phyloP scores from a whole-genome alignment of 1,139 yeast genomes.

The Blastobotrys petasosporus region DNA sequence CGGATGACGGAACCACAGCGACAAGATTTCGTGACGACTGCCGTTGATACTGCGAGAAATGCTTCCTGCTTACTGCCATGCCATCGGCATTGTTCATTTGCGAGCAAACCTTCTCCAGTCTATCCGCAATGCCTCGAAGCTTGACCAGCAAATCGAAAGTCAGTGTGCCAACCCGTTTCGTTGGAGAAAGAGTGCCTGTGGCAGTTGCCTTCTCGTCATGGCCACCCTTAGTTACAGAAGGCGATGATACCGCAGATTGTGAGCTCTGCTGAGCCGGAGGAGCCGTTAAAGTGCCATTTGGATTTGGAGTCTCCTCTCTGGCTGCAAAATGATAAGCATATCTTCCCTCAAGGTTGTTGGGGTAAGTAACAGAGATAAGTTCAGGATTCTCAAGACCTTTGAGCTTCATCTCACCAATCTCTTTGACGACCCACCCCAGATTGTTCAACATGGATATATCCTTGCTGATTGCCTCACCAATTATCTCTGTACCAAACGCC shows the following conservation, averaged over 20 bases:
- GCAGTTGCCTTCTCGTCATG: not conserved
- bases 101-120: constrained; percentile 47
- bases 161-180: constrained; percentile 19
- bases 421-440: constrained; percentile 63
- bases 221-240: not conserved
- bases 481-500: constrained; percentile 55
- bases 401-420: constrained; percentile 79
- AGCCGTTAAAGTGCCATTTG: constrained; percentile 3
- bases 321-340: constrained; percentile 39
- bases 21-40: constrained; percentile 23
- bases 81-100: constrained; percentile 20
- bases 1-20: constrained; percentile 27
- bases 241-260: not conserved
- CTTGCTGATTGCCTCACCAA: constrained; percentile 59
- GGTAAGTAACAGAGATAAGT: constrained; percentile 71
- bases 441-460: constrained; percentile 63
- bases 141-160: constrained; percentile 38
- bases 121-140: constrained; percentile 43
- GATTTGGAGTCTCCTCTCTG: constrained; percentile 13
- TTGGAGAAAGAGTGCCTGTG: not conserved
- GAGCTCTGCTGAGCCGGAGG: not conserved
- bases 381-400: constrained; percentile 96
- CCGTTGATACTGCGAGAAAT: constrained; percentile 23
- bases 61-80: not conserved
- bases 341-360: constrained; percentile 57